These are phyloP conservation scores for Penicillium digitatum DNA, from an alignment of 2,329 filamentous ascomycete genomes.

Conservation along the genomic window DNA sequence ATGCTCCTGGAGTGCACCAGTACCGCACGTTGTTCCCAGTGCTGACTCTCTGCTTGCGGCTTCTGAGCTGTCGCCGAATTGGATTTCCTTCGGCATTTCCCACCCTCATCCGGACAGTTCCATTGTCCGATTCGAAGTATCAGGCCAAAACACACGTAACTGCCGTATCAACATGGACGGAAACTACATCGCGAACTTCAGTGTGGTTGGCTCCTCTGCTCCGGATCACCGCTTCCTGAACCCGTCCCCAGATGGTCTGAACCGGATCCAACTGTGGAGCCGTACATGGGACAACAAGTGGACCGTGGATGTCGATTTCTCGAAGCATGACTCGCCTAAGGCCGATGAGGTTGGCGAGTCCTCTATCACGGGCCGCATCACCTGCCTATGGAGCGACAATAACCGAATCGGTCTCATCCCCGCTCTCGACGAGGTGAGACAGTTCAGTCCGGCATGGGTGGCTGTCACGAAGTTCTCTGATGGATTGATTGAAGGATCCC, in stretches of 20 bases:
- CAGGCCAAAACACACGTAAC: conserved; percentile 70
- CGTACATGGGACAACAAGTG: conserved; percentile 73
- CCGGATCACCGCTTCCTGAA: conserved; percentile 63
- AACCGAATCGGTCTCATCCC: conserved; percentile 70
- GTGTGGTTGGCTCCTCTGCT: conserved; percentile 58
- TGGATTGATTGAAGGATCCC: conserved; percentile 77
- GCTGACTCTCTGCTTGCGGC: conserved; percentile 21
- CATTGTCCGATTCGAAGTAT: conserved; percentile 60
- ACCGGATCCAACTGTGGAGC: conserved; percentile 74
- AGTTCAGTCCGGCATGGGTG: conserved; percentile 76
- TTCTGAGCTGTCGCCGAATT: conserved; percentile 48
- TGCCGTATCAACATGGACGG: conserved; percentile 70
- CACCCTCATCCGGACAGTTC: conserved; percentile 39
- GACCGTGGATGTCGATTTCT: conserved; percentile 65
- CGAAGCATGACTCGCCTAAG: conserved; percentile 29
- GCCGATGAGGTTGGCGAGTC: conserved; percentile 29
- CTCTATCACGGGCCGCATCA: conserved; percentile 59
- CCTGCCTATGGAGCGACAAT: conserved; percentile 84
- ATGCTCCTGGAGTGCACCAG: conserved; percentile 68
- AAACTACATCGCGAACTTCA: conserved; percentile 60
- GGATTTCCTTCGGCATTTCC: conserved; percentile 64
- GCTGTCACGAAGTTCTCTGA: conserved; percentile 70
- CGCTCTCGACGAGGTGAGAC: conserved; percentile 72
- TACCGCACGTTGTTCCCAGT: conserved; percentile 59
- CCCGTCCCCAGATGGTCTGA: conserved; percentile 60